Base-by-base conservation (phyloP, 129 eudicot genomes). In the Logfia minima region DNA sequence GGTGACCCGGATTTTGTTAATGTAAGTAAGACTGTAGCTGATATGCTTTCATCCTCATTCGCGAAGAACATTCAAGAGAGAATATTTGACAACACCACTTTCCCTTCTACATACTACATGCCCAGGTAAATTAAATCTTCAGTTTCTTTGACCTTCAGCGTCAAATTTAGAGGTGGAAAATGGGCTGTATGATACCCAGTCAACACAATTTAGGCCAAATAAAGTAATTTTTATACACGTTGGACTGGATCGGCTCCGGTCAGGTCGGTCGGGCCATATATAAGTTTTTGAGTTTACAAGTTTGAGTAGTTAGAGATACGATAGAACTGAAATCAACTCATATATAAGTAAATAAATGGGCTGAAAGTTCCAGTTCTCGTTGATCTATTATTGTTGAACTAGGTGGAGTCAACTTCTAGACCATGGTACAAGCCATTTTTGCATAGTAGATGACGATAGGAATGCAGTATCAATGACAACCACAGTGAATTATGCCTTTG, bases 401-500 rank as follows among this genome's bases (percentile, higher is more conserved):
- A 95, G 96, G 80, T 95, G 97, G 97, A 89, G 94, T 75, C 99
- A 91, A 81, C 88, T 91, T 69, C 74, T 64, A 82, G 97, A 95
- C 75, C 88, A 89, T 61, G 99, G 99, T 19, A 95, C 99, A 4
- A 95, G 97, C 71, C 99, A 95, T 67, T 87, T 95, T 63, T 89
- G 99, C 83, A 80, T 95, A 14, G 99, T 95, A 7, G 99, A 95
- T 81, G 85, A 87, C 13, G 97, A 89, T 41, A 72, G 99, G 77
- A 95, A 95, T 58, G 97, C 94, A 8, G 89, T 95, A 28, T 89
- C 99, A 8, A 39, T 95, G 92, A 95, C 99, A 26, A 86, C 90
- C 24, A 91, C 99, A 0, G 89, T 95, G 73, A 94, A 94, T 51
- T 91, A 77, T 55, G 65, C 64, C 2, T 95, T 95, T 77, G 99